Evolutionary conservation across 2,329 filamentous ascomycete genomes (phyloP).

Genomic region (Ophiostoma fasciatum): DNA sequence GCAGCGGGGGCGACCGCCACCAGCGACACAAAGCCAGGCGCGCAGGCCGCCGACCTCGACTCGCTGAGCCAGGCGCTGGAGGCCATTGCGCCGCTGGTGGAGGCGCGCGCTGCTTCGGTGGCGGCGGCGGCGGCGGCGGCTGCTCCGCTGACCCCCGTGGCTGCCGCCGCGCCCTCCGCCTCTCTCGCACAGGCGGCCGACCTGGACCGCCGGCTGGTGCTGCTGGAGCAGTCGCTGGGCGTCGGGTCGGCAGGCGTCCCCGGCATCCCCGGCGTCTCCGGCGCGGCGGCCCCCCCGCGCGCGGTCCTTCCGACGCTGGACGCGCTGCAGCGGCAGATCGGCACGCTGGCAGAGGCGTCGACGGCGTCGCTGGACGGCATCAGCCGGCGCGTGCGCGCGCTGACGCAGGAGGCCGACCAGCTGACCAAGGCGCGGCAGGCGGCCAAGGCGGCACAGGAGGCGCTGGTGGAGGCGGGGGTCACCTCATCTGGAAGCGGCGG

Average conservation of each 20-base stretch:
- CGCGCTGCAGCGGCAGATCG: constrained; percentile 65
- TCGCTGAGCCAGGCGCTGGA: constrained; percentile 61
- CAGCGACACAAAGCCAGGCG: too few species aligned
- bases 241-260: constrained; percentile 44
- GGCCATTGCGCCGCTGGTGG: constrained; percentile 34
- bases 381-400: constrained; percentile 51
- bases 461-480: constrained; percentile 34
- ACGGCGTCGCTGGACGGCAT: constrained; percentile 60
- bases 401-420: constrained; percentile 58
- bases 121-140: too few species aligned
- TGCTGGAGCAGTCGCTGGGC: constrained; percentile 70
- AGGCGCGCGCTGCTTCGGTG: constrained; percentile 14
- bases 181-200: constrained; percentile 63
- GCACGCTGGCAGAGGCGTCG: constrained; percentile 56
- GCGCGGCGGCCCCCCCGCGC: constrained; percentile 22
- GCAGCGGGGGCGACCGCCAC: too few species aligned
- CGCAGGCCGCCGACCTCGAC: constrained; percentile 27
- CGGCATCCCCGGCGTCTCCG: neutral
- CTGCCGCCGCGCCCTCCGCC: constrained; percentile 33
- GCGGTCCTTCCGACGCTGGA: constrained; percentile 75
- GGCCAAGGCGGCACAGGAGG: constrained; percentile 47
- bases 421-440: constrained; percentile 50
- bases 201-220: constrained; percentile 67
- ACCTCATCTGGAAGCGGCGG: too few species aligned
- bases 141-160: too few species aligned